Evolutionary conservation across 2,329 filamentous ascomycete species (phyloP).

Genomic region (Colletotrichum sp.): DNA sequence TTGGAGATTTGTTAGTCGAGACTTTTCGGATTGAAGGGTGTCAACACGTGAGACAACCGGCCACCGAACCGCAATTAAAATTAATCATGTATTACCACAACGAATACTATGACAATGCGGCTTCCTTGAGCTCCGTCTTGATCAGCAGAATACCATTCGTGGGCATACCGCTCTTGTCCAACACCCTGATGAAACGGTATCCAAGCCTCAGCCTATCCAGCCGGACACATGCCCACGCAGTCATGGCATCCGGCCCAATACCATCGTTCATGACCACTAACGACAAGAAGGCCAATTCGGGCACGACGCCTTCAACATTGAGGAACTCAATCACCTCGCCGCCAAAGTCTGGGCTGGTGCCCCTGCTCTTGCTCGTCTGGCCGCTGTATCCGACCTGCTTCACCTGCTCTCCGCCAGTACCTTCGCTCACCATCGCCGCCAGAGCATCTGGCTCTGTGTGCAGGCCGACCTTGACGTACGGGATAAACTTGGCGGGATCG

Average conservation of each 20-base stretch:
- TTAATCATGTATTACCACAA: too few species aligned
- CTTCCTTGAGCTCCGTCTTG: slow-evolving; percentile 40
- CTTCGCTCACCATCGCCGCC: slow-evolving; percentile 39
- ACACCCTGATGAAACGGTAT: slow-evolving; percentile 77
- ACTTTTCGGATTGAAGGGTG: too few species aligned
- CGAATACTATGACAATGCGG: too few species aligned
- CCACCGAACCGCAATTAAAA: accelerated
- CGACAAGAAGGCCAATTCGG: slow-evolving; percentile 74
- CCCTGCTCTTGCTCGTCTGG: slow-evolving; percentile 61
- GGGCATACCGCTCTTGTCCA: slow-evolving; percentile 69
- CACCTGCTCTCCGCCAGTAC: slow-evolving; percentile 41
- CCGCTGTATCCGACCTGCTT: slow-evolving; percentile 57
- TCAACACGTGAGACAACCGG: accelerated
- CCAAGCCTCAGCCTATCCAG: slow-evolving; percentile 81
- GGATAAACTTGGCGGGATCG: slow-evolving; percentile 65
- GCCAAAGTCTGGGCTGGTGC: slow-evolving; percentile 67
- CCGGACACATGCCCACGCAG: slow-evolving; percentile 88
- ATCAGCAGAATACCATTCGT: slow-evolving; percentile 77
- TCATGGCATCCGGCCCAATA: slow-evolving; percentile 76
- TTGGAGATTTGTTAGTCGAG: too few species aligned
- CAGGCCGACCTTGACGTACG: slow-evolving; percentile 83
- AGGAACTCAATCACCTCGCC: slow-evolving; percentile 64
- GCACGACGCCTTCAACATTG: slow-evolving; percentile 61
- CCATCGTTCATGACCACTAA: slow-evolving; percentile 91
- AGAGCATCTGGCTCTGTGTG: slow-evolving; percentile 71